Percentiles rank a stretch among this genome's conserved stretches.
Evolutionary conservation across 2,329 filamentous ascomycete genomes (phyloP).

Genomic region (Metarhizium brunneum): DNA sequence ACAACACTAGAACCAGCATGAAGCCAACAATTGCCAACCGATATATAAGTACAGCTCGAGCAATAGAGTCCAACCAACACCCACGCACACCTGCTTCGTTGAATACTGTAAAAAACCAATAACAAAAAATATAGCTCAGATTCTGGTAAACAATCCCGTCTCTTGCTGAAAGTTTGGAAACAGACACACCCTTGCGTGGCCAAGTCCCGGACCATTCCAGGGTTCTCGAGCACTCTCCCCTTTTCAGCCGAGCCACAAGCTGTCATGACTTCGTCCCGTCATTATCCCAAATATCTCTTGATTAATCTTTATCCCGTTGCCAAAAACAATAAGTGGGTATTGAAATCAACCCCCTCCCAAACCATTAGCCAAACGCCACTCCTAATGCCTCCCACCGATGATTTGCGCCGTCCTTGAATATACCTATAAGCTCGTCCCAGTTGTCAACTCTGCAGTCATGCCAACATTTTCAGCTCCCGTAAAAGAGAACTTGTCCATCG

Average conservation of each 20-base stretch:
- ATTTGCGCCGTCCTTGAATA: constrained; percentile 1
- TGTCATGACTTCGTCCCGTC: constrained; percentile 24
- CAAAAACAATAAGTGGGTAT: constrained; percentile 6
- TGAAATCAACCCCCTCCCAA: constrained; percentile 6
- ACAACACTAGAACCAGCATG: not conserved
- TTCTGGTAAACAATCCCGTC: constrained; percentile 1
- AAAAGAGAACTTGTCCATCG: constrained; percentile 49
- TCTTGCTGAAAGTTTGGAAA: constrained; percentile 1
- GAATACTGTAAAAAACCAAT: not conserved
- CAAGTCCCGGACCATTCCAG: not conserved
- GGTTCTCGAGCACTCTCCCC: not conserved
- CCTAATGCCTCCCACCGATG: not conserved
- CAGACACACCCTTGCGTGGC: not conserved
- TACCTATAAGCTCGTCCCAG: constrained; percentile 5
- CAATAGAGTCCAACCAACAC: not conserved
- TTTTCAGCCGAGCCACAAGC: constrained; percentile 7
- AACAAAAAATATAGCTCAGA: not conserved
- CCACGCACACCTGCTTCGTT: not conserved
- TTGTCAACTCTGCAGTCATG: constrained; percentile 22
- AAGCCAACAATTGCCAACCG: not conserved
- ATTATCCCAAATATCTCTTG: constrained; percentile 17
- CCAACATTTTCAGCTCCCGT: constrained; percentile 24
- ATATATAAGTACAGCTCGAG: not conserved
- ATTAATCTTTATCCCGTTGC: constrained; percentile 9
- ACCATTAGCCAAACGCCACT: constrained; percentile 8